A percentile compares a stretch with the other conserved stretches of the same genome.
Evolutionary conservation across 176 grass and related monocot genomes (phyloP).

Genomic region (Puccinellia tenuiflora): DNA sequence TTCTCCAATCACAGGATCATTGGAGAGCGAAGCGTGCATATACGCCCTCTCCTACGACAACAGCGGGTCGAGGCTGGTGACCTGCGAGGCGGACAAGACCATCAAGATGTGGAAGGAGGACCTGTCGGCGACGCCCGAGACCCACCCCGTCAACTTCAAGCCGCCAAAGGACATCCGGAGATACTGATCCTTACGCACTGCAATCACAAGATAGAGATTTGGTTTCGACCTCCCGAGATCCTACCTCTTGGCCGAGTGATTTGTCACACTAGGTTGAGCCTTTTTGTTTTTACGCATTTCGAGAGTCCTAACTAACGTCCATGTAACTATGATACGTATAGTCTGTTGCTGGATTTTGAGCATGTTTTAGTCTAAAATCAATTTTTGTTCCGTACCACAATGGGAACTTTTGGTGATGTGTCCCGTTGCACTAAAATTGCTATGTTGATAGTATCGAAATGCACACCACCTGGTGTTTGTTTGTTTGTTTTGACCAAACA

Average conservation of each 20-base stretch:
- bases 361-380: too few relatives aligned
- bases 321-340: too few relatives aligned
- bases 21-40: slow-evolving; percentile 88
- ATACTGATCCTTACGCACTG: slow-evolving; percentile 17
- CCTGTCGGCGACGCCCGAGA: slow-evolving; percentile 55
- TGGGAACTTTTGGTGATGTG: too few relatives aligned
- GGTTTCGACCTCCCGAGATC: not conserved
- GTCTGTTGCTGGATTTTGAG: too few relatives aligned
- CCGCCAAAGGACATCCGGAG: slow-evolving; percentile 69
- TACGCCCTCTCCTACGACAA: slow-evolving; percentile 67
- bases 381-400: too few relatives aligned
- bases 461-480: too few relatives aligned
- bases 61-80: slow-evolving; percentile 80
- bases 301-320: too few relatives aligned
- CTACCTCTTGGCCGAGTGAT: not conserved
- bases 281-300: too few relatives aligned
- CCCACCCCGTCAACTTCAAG: slow-evolving; percentile 81
- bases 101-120: slow-evolving; percentile 99
- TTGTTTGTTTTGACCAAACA: too few relatives aligned
- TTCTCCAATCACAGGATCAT: slow-evolving; percentile 38
- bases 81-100: slow-evolving; percentile 76
- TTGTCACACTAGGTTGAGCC: too few relatives aligned
- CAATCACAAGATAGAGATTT: not conserved
- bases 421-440: too few relatives aligned
- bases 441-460: too few relatives aligned